These are phyloP conservation scores for Dendrostoma leiphaemia DNA, from an alignment of 2,329 filamentous ascomycete species.

Conservation along the genomic window DNA sequence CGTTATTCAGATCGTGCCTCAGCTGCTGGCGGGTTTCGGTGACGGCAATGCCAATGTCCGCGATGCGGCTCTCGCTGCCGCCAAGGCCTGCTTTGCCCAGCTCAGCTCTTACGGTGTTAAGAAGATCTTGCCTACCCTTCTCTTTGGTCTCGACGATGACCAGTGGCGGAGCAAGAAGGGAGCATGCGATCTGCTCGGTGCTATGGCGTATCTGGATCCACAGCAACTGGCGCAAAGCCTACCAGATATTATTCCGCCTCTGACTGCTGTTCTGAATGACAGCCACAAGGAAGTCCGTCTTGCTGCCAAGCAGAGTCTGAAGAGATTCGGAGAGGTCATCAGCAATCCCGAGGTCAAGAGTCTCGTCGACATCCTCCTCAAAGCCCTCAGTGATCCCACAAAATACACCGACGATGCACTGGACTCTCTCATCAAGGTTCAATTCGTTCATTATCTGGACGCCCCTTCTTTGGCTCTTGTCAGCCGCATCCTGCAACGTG, in stretches of 20 bases:
- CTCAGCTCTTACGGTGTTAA: slow-evolving; percentile 96
- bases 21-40: slow-evolving; percentile 84
- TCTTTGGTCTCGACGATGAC: slow-evolving; percentile 88
- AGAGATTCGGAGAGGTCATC: slow-evolving; percentile 98
- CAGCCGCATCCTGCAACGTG: slow-evolving; percentile 91
- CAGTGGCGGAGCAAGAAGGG: slow-evolving; percentile 99
- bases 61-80: slow-evolving; percentile 87
- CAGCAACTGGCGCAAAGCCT: slow-evolving; percentile 89
- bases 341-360: slow-evolving; percentile 96
- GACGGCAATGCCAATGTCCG: slow-evolving; percentile 86
- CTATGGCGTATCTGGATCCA: slow-evolving; percentile 97
- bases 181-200: slow-evolving; percentile 91
- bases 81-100: slow-evolving; percentile 90
- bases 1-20: slow-evolving; percentile 90
- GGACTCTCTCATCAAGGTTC: slow-evolving; percentile 94
- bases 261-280: slow-evolving; percentile 92
- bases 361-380: slow-evolving; percentile 85
- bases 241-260: slow-evolving; percentile 93
- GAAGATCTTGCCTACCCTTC: slow-evolving; percentile 84
- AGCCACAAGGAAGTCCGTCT: slow-evolving; percentile 95
- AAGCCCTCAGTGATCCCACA: slow-evolving; percentile 94
- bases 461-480: slow-evolving; percentile 92
- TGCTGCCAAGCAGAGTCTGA: slow-evolving; percentile 91
- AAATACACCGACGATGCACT: slow-evolving; percentile 95
- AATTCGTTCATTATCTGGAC: slow-evolving; percentile 97